A percentile compares a stretch with the other conserved stretches of the same genome.
Evolutionary conservation across 2,329 filamentous ascomycete genomes (phyloP).

Genomic region (Fusarium dimerum): DNA sequence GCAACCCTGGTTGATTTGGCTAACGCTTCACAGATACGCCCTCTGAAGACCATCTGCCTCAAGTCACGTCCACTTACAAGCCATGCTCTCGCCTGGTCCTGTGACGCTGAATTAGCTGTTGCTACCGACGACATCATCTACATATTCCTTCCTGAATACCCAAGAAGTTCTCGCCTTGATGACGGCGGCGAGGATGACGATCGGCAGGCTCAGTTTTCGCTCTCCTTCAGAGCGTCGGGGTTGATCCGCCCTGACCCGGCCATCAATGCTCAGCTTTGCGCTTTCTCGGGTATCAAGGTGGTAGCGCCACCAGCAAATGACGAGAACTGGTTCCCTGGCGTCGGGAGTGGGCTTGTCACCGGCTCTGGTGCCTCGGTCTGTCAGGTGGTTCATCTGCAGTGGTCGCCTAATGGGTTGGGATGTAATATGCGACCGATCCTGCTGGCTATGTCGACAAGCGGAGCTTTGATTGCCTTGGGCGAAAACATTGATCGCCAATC

Average conservation of each 20-base stretch:
- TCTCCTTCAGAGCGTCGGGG: slow-evolving; percentile 35
- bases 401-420: slow-evolving; percentile 61
- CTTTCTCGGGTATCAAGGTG: slow-evolving; percentile 37
- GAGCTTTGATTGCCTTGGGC: slow-evolving; percentile 52
- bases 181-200: slow-evolving; percentile 30
- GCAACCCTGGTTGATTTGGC: background rate
- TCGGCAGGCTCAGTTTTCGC: slow-evolving; percentile 35
- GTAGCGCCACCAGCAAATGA: slow-evolving; percentile 28
- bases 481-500: slow-evolving; percentile 41
- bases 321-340: slow-evolving; percentile 40
- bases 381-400: slow-evolving; percentile 54
- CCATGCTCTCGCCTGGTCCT: slow-evolving; percentile 52
- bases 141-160: slow-evolving; percentile 51
- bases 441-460: slow-evolving; percentile 51
- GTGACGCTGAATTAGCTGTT: slow-evolving; percentile 58
- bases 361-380: slow-evolving; percentile 53
- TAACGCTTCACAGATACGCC: slow-evolving; percentile 39
- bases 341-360: slow-evolving; percentile 48
- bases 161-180: slow-evolving; percentile 24
- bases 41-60: slow-evolving; percentile 48
- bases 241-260: slow-evolving; percentile 41
- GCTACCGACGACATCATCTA: slow-evolving; percentile 57
- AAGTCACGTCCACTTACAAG: slow-evolving; percentile 46
- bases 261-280: slow-evolving; percentile 49
- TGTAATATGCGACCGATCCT: slow-evolving; percentile 54